Conservation (phyloP, 176 grass and related monocot genomes). For the Musa troglodytarum region DNA sequence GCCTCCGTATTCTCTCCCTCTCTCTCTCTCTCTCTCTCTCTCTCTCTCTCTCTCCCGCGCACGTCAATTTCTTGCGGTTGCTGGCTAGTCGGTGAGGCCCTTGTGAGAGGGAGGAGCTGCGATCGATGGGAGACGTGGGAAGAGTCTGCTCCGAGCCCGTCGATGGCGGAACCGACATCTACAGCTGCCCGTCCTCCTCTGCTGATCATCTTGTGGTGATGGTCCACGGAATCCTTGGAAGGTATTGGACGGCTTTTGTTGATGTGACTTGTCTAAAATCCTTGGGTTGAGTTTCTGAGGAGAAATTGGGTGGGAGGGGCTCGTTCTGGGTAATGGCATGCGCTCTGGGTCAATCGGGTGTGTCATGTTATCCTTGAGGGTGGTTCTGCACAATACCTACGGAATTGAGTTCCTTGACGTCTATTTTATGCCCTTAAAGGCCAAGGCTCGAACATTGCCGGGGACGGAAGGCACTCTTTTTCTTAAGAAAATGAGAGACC, state of each 20-base stretch:
- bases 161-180: background rate
- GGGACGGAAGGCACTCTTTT: no score
- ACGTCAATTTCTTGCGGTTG: background rate
- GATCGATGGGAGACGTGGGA: background rate
- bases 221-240: constrained; percentile 71
- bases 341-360: no score
- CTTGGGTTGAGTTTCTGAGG: background rate
- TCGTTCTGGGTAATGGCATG: no score
- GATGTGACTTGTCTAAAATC: background rate
- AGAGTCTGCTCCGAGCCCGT: background rate
- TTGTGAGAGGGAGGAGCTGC: background rate
- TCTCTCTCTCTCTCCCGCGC: background rate
- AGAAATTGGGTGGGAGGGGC: background rate
- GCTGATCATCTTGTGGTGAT: constrained; percentile 59
- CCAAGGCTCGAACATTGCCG: no score
- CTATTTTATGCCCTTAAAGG: no score
- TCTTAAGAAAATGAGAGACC: no score
- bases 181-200: background rate
- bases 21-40: background rate
- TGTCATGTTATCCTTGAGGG: no score
- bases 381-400: no score
- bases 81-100: background rate
- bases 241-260: constrained; percentile 18
- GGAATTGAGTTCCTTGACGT: background rate
- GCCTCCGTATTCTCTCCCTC: background rate